These are phyloP conservation scores for Saprolegnia diclina DNA, from an alignment of 352 stramenopile species.

Conservation along the genomic window DNA sequence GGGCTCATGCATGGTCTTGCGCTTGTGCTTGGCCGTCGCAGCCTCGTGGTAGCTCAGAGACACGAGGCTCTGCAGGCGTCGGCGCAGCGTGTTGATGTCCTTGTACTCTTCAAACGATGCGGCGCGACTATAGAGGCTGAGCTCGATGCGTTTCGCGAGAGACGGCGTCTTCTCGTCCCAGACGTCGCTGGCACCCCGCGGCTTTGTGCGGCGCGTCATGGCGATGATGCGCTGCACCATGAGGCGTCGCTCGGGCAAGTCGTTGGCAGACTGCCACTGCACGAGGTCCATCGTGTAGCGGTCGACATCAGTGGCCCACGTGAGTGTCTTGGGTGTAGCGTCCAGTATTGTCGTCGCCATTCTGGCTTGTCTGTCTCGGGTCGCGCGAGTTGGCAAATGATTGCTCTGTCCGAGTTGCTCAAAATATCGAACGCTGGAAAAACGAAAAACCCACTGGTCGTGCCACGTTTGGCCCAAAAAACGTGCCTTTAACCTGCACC, in stretches of 20 bases:
- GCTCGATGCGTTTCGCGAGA: conserved; percentile 79
- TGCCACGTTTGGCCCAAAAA: conserved; percentile 2
- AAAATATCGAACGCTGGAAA: conserved; percentile 20
- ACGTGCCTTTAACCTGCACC: no score
- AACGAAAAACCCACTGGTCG: conserved; percentile 14
- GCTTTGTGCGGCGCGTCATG: conserved; percentile 41
- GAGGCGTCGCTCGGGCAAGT: conserved; percentile 52
- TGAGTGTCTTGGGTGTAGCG: conserved; percentile 1
- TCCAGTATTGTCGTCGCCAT: background rate
- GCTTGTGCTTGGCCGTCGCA: conserved; percentile 45
- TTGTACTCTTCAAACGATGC: conserved; percentile 82
- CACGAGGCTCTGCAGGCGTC: conserved; percentile 75
- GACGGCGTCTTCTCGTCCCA: conserved; percentile 64
- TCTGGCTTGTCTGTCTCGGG: background rate
- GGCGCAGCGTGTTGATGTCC: conserved; percentile 74
- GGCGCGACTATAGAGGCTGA: conserved; percentile 75
- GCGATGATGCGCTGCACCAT: conserved; percentile 72
- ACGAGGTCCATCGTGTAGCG: conserved; percentile 70
- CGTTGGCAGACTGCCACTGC: conserved; percentile 57
- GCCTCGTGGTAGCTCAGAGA: conserved; percentile 85
- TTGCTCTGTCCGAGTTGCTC: background rate
- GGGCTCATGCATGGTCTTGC: conserved; percentile 12
- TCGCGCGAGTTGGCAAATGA: conserved; percentile 24
- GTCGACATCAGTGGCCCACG: conserved; percentile 29
- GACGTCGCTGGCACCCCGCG: conserved; percentile 31